Evolutionary conservation across 2,329 filamentous ascomycete genomes (phyloP), one percentile per base, ranked within the genome.

Genomic region (Aspergillus pseudoterreus): DNA sequence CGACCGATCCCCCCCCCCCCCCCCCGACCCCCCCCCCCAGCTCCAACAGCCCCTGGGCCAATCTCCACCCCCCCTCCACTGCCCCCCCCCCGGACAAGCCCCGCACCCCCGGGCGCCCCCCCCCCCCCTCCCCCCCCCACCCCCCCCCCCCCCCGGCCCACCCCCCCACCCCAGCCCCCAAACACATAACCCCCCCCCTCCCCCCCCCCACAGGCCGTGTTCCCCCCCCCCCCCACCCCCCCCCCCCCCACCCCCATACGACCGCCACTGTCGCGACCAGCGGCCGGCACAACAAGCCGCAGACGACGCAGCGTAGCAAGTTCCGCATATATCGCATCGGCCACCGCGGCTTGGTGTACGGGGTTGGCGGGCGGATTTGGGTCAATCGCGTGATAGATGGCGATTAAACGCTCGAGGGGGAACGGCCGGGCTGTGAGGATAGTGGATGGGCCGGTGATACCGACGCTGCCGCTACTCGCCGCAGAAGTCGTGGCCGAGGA

Each of bases 361-460:
- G 65, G 63, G 3, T 74, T 71, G 14, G 69, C 67, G 1, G 72
- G 68, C 6, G 75, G 75, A 38, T 74, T 73, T 1, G 72, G 72
- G 43, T 77, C 71, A 17, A 78, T 72, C 11, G 74, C 74, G 42
- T 75, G 74, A 49, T 75, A 75, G 22, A 78, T 76, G 1, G 76
- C 75, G 8, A 77, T 58, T 2, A 77, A 59, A 1, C 76, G 68
- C 56, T 78, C 76, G 4, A 78, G 57, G 0, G 72, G 67, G 52
- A 78, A 78, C 0, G 75, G 66, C 3, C 68, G 71, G 3, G 70
- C 70, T 5, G 69, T 71, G 17, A 74, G 61, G 41, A 74, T 70
- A 0, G 69, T 71, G 3, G 71, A 71, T 12, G 69, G 67, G 1
- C 69, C 71, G 5, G 63, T 69, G 41, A 67, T 69, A 33, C 64